Percentiles rank a stretch among this genome's conserved stretches.
These are phyloP conservation scores for Leccinellum luteum DNA, from an alignment of 768 basidiomycete genomes.

Conservation along the genomic window DNA sequence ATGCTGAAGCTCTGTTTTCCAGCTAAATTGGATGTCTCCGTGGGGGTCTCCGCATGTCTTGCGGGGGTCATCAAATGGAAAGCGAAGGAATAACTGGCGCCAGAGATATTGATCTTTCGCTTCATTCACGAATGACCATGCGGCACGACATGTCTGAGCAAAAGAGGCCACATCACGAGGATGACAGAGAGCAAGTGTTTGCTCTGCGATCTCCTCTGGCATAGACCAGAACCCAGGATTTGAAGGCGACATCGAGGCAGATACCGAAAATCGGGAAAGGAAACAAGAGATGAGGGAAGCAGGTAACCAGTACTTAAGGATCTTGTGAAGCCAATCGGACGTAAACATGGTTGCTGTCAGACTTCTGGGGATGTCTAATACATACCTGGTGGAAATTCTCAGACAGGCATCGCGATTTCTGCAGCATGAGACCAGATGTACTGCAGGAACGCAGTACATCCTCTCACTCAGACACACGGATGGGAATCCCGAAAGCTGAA, in stretches of 20 bases:
- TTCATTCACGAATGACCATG: constrained; percentile 48
- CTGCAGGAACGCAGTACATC: not conserved
- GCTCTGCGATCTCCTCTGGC: constrained; percentile 56
- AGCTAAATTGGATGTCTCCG: constrained; percentile 25
- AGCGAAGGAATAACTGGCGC: constrained; percentile 58
- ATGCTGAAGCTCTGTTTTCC: constrained; percentile 37
- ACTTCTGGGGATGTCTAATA: not conserved
- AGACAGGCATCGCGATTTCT: constrained; percentile 1
- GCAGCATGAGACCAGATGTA: not conserved
- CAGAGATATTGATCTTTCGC: constrained; percentile 60
- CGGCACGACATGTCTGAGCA: constrained; percentile 50
- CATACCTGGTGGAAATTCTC: not conserved
- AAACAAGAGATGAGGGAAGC: not conserved
- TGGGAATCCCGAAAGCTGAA: not conserved
- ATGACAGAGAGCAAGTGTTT: constrained; percentile 53
- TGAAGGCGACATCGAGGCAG: constrained; percentile 2
- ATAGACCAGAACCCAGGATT: constrained; percentile 22
- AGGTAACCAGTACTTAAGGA: not conserved
- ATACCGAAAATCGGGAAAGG: not conserved
- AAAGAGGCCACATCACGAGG: constrained; percentile 60
- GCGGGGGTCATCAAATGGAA: constrained; percentile 67
- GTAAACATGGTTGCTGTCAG: not conserved
- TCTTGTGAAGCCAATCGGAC: not conserved
- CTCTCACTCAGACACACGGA: not conserved
- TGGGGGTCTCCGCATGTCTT: constrained; percentile 17